Evolutionary conservation across 352 stramenopile genomes (phyloP).

Genomic region (Pythium dissimile): DNA sequence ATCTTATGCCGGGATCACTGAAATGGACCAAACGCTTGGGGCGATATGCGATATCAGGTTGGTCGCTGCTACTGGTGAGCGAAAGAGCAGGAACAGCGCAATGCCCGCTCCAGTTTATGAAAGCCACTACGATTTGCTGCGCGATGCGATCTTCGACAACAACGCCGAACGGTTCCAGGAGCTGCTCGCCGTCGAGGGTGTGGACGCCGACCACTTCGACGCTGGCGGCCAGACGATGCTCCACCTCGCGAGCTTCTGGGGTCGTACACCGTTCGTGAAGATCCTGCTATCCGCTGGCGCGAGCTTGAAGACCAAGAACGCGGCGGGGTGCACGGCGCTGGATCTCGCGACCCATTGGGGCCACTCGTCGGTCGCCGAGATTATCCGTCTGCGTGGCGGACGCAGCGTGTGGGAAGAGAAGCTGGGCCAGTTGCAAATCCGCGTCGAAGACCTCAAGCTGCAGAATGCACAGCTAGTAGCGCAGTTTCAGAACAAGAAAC

Average conservation of each 20-base stretch:
- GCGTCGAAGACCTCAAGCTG: slow-evolving; percentile 52
- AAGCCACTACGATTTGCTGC: slow-evolving; percentile 59
- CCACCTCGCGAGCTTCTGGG: slow-evolving; percentile 74
- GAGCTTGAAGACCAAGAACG: slow-evolving; percentile 73
- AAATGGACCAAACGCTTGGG: background rate
- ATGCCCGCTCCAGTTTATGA: slow-evolving; percentile 18
- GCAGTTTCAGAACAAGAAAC: slow-evolving; percentile 27
- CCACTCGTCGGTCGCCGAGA: slow-evolving; percentile 61
- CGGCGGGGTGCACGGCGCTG: slow-evolving; percentile 57
- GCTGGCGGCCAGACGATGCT: slow-evolving; percentile 68
- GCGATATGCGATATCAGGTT: too few species aligned
- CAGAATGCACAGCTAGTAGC: slow-evolving; percentile 28
- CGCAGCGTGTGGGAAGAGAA: slow-evolving; percentile 78
- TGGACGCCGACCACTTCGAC: slow-evolving; percentile 73
- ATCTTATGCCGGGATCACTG: background rate
- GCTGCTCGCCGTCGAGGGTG: slow-evolving; percentile 29
- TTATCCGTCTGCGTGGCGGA: slow-evolving; percentile 60
- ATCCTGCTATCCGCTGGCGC: slow-evolving; percentile 51
- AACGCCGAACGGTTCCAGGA: slow-evolving; percentile 42
- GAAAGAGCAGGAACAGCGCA: background rate
- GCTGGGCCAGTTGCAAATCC: slow-evolving; percentile 54
- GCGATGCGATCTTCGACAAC: slow-evolving; percentile 75
- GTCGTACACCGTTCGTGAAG: slow-evolving; percentile 60
- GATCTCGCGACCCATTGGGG: slow-evolving; percentile 75
- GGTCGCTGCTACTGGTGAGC: too few species aligned